phyloP scores from a whole-genome alignment of 2,329 filamentous ascomycete species.

The Cadophora sp. region DNA sequence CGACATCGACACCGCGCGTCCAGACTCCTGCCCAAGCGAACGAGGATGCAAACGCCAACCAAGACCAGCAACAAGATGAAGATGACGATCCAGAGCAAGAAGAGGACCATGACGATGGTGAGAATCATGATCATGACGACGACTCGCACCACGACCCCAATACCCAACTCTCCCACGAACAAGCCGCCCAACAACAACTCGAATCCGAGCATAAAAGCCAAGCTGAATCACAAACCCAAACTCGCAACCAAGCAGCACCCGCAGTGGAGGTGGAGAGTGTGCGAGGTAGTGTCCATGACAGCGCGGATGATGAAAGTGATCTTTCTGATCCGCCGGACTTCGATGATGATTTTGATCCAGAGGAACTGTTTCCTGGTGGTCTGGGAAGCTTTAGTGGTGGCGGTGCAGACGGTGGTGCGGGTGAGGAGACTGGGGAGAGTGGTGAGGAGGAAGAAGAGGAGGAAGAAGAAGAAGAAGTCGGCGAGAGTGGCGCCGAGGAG shows the following conservation, averaged over 20 bases:
- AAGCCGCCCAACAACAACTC: background rate
- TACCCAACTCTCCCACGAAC: background rate
- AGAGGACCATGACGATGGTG: constrained; percentile 24
- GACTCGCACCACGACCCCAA: background rate
- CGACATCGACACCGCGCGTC: constrained; percentile 20
- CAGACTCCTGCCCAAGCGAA: constrained; percentile 43
- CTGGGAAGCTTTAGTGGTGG: background rate
- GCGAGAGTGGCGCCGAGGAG: constrained; percentile 1
- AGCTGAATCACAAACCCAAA: background rate
- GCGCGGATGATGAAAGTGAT: constrained; percentile 61
- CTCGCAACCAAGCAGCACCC: background rate
- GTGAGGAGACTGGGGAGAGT: background rate
- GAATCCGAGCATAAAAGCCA: background rate
- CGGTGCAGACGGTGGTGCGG: background rate
- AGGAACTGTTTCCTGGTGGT: constrained; percentile 12
- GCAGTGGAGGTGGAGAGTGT: constrained; percentile 38
- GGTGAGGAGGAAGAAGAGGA: background rate
- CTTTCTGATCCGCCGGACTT: constrained; percentile 54
- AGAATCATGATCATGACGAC: constrained; percentile 45
- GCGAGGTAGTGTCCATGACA: constrained; percentile 53
- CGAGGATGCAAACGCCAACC: constrained; percentile 41
- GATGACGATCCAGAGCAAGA: constrained; percentile 45
- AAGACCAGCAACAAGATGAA: constrained; percentile 36
- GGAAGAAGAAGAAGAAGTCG: background rate
- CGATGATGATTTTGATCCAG: constrained; percentile 41